Evolutionary conservation across 495 filamentous ascomycete species (phyloP), one percentile per base, ranked within the genome.

Genomic region (Aspergillus nanangensis): DNA sequence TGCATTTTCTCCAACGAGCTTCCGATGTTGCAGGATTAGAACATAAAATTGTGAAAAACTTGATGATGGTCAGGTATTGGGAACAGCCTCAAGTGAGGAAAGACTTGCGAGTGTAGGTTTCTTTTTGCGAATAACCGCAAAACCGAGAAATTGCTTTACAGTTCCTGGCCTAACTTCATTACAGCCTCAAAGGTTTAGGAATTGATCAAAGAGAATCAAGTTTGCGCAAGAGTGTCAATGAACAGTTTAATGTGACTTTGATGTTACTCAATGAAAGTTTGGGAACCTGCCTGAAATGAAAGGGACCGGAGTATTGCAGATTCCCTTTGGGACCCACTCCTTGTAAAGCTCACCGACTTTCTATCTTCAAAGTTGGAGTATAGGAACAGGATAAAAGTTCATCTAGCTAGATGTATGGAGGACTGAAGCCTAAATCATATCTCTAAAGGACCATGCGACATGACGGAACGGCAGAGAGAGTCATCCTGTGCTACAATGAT

Each of bases 21-120:
- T 72, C 83, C 8, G 62, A 70, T 35, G 61, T 75, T 47, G 75
- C 65, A 19, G 89, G 90, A 0, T 47, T 92, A 15, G 93, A 97
- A 70, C 89, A 96, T 59, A 72, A 66, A 44, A 82, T 98, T 39
- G 42, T 96, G 41, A 88, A 82, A 62, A 95, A 84, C 52, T 55
- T 96, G 44, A 55, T 88, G 29, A 57, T 79, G 33, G 75, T 82
- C 17, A 66, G 72, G 50, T 85, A 74, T 41, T 85, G 81, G 81
- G 63, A 72, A 44, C 69, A 69, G 49, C 60, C 70, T 38, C 48
- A 64, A 21, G 41, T 60, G 46, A 62, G 57, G 40, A 61, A 61
- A 38, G 58, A 71, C 25, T 47, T 60, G 15, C 63, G 61, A 54
- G 44, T 58, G 70, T 73, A 59, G 47, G 72, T 65, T 47, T 24